Base-by-base conservation (phyloP, 768 basidiomycete species). In the Mycena alexandri region DNA sequence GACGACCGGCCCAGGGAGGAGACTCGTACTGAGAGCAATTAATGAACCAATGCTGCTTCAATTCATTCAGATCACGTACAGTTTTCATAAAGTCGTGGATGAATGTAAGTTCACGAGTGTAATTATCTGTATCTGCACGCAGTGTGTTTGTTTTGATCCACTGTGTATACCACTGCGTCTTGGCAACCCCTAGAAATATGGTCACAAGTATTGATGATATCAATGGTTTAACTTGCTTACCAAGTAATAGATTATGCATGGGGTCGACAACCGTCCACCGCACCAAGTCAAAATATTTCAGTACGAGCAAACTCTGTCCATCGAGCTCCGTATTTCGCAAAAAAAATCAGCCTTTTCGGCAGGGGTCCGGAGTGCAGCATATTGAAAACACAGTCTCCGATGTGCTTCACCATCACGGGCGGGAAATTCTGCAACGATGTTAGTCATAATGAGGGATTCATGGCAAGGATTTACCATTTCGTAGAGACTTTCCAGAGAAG, bases 1-100 rank as follows among this genome's bases (percentile, higher is more conserved):
- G 56, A 8, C 66, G 60, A 0, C 77, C 76, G 10, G 74, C 71
- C 77, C 77, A 77, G 5, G 67, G 50, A 13, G 75, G 75, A 5
- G 72, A 16, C 52, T 77, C 75, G 66, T 75, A 73, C 76, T 78
- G 50, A 3, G 6, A 3, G 29, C 3, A 29, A 29, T 29, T n/a
- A n/a, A 29, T 29, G 29, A n/a, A n/a, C n/a, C n/a, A n/a, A n/a
- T n/a, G n/a, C n/a, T n/a, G n/a, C n/a, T n/a, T n/a, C n/a, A n/a
- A n/a, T n/a, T n/a, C n/a, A n/a, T n/a, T 29, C 29, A 29, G 29
- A 29, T 29, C 29, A 29, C 70, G 2, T 34, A 69, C 70, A 25
- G n/a, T 56, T 21, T 48, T 33, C n/a, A 71, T 38, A 46, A 73
- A 67, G 9, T 33, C 11, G 64, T 73, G 71, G n/a, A 73, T 67